These are phyloP conservation scores for Lipomyces starkeyi DNA, from an alignment of 805 yeast species.

Conservation along the genomic window DNA sequence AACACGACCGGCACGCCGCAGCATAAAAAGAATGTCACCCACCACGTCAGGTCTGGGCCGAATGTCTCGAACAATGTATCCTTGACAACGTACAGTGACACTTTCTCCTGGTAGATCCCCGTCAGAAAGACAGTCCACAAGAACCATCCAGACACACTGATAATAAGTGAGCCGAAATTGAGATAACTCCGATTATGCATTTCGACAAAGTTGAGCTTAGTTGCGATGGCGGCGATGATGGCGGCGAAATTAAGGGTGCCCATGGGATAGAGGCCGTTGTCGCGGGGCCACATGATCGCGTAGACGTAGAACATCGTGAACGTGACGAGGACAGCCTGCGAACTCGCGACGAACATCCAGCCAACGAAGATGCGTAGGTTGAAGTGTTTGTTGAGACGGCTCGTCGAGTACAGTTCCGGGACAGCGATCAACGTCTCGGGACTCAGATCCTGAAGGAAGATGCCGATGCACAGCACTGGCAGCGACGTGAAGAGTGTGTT, in stretches of 20 bases:
- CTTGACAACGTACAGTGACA: constrained; percentile 63
- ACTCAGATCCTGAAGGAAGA: constrained; percentile 87
- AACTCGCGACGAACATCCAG: constrained; percentile 81
- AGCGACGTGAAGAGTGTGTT: constrained; percentile 93
- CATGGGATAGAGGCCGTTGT: constrained; percentile 79
- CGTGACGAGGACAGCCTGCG: constrained; percentile 72
- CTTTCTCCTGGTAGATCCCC: constrained; percentile 62
- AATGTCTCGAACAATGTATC: constrained; percentile 72
- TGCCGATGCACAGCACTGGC: constrained; percentile 91
- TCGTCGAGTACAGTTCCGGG: constrained; percentile 74
- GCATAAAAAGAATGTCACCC: constrained; percentile 74
- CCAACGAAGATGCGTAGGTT: constrained; percentile 68
- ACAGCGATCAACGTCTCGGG: constrained; percentile 89
- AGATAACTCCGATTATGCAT: constrained; percentile 73
- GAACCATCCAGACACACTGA: constrained; percentile 85
- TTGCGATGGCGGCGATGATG: constrained; percentile 71
- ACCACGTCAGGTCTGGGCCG: constrained; percentile 83
- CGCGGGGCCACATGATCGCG: constrained; percentile 69
- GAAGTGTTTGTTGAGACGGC: constrained; percentile 70
- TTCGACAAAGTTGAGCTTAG: constrained; percentile 80
- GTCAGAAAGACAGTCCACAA: constrained; percentile 83
- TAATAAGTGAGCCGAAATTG: constrained; percentile 65
- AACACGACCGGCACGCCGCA: constrained; percentile 63
- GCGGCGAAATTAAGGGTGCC: constrained; percentile 80
- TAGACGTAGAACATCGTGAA: constrained; percentile 70